Evolutionary conservation across 352 stramenopile species (phyloP), one percentile per base, ranked within the genome.

Genomic region (Phytopythium kandeliae): DNA sequence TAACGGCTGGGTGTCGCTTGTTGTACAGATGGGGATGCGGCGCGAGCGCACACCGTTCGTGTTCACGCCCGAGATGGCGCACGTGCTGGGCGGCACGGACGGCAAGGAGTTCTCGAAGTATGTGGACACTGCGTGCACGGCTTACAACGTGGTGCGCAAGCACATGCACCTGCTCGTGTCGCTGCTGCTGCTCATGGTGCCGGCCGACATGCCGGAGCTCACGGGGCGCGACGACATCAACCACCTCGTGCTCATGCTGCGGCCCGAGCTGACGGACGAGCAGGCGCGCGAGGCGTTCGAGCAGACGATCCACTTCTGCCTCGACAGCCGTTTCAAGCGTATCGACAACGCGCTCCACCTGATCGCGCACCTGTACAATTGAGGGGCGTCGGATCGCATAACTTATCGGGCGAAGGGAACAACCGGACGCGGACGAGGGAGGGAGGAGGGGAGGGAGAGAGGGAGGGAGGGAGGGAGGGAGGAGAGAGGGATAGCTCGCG

Each of bases 281-380:
- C 69, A 77, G 19, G 81, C 84, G 43, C 57, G 64, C 15, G 62
- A 77, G 46, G 87, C 76, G 33, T 91, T 95, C 41, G 80, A 74
- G 40, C 67, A 89, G 42, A 80, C 78, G 26, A 90, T 95, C 58
- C 67, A 88, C 51, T 85, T 86, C 62, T 95, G 84, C 35, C 61
- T 92, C 43, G 76, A 86, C 55, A 86, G 72, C 68, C 83, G 83
- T 37, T 93, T 92, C 73, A 95, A 92, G 67, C 79, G 82, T 46
- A 76, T 92, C 57, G 85, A 95, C 67, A 95, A 95, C 59, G 88
- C 81, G 21, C 76, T 95, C 58, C 85, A 95, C 67, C 83, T 85
- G 55, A 48, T 87, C 33, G 64, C 71, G 26, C 76, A 87, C 55
- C n/a, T n/a, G n/a, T n/a, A n/a, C n/a, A n/a, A n/a, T n/a, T n/a